These are phyloP conservation scores for Trametes versicolor DNA, from an alignment of 1,284 basidiomycete genomes.

Conservation along the genomic window DNA sequence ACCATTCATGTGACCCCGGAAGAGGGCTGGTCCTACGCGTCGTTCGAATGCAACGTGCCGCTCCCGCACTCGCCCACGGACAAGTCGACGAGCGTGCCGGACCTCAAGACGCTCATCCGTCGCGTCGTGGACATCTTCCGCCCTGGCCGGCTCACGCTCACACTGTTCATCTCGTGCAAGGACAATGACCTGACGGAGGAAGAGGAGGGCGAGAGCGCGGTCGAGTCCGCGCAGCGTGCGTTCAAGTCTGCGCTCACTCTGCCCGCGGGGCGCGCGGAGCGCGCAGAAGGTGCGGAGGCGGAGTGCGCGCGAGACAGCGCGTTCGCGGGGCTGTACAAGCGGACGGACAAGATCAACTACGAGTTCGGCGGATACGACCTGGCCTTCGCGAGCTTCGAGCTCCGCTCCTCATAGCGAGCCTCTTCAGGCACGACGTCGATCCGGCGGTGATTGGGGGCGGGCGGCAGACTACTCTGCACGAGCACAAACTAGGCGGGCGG, in stretches of 20 bases:
- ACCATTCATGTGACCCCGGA: conserved; percentile 99
- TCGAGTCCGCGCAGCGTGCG: conserved; percentile 74
- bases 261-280: conserved; percentile 26
- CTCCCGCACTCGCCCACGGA: conserved; percentile 56
- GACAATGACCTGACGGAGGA: conserved; percentile 60
- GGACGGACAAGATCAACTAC: conserved; percentile 98
- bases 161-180: conserved; percentile 88
- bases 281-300: conserved; percentile 13
- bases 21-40: conserved; percentile 96
- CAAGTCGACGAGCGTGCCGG: conserved; percentile 62
- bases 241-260: conserved; percentile 68
- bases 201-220: conserved; percentile 59
- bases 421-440: not conserved
- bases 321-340: conserved; percentile 58
- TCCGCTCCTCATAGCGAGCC: conserved; percentile 36
- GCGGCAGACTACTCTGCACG: conserved; percentile 7
- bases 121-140: conserved; percentile 94
- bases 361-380: conserved; percentile 97
- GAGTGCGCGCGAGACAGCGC: conserved; percentile 29
- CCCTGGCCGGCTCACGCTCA: conserved; percentile 88
- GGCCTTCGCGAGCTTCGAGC: conserved; percentile 91
- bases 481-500: not conserved
- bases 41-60: conserved; percentile 98
- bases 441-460: not conserved
- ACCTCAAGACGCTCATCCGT: conserved; percentile 83